Evolutionary conservation across 345 rosid species (phyloP).

Genomic region (Eucalyptus marginata): DNA sequence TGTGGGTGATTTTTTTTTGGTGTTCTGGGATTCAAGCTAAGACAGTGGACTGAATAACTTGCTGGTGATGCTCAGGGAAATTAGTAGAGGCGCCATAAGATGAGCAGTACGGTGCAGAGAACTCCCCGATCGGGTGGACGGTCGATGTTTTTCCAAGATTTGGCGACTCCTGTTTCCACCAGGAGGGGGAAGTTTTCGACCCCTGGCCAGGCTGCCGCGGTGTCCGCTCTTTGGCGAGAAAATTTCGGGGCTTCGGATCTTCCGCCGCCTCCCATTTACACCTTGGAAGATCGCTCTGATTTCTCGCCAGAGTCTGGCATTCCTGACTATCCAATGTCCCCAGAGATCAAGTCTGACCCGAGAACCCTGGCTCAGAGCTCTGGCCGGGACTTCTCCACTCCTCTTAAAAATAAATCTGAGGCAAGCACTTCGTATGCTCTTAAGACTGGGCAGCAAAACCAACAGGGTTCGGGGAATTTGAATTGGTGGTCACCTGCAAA

Average conservation of each 20-base stretch:
- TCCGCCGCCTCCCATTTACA: slow-evolving; percentile 91
- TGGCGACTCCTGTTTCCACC: slow-evolving; percentile 76
- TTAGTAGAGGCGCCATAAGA: not conserved
- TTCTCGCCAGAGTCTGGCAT: slow-evolving; percentile 87
- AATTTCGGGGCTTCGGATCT: slow-evolving; percentile 78
- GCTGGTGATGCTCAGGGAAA: not conserved
- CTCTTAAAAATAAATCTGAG: slow-evolving; percentile 42
- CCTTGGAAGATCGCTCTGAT: slow-evolving; percentile 83
- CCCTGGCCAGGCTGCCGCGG: slow-evolving; percentile 87
- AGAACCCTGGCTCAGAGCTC: slow-evolving; percentile 41
- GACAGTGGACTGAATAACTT: not conserved
- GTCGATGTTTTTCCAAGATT: slow-evolving; percentile 77
- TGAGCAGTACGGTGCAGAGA: slow-evolving; percentile 49
- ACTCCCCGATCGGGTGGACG: slow-evolving; percentile 83
- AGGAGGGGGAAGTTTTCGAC: slow-evolving; percentile 69
- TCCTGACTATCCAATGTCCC: slow-evolving; percentile 60
- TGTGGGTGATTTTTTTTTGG: not conserved
- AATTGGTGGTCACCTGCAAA: slow-evolving; percentile 75
- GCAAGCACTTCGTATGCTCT: slow-evolving; percentile 53
- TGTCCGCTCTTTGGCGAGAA: slow-evolving; percentile 97
- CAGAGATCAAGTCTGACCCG: slow-evolving; percentile 53
- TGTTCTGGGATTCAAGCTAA: not conserved
- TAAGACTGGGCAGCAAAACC: slow-evolving; percentile 47
- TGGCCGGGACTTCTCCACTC: slow-evolving; percentile 45
- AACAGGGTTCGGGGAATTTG: slow-evolving; percentile 42